Percentiles rank a stretch among this genome's conserved stretches.
These are phyloP conservation scores for Myriosclerotinia curreyana DNA, from an alignment of 2,329 filamentous ascomycete genomes.

Conservation along the genomic window DNA sequence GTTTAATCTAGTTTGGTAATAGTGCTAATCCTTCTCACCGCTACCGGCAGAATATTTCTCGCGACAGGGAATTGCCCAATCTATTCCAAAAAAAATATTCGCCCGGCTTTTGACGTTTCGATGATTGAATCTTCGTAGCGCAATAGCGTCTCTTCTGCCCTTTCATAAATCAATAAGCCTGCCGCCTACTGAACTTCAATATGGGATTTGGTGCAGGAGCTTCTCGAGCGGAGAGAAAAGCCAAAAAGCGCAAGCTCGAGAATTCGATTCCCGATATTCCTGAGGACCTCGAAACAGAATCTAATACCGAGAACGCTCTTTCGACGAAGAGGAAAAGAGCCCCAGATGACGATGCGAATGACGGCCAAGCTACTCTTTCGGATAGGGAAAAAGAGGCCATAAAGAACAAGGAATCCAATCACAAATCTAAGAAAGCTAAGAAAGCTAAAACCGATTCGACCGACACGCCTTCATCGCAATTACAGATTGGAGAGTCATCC, in stretches of 20 bases:
- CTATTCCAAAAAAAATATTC: neutral
- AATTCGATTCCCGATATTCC: slow-evolving; percentile 40
- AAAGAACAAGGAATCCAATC: neutral
- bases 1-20: neutral
- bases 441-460: neutral
- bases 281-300: slow-evolving; percentile 31
- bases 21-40: neutral
- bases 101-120: neutral
- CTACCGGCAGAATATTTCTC: slow-evolving; percentile 10
- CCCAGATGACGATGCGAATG: slow-evolving; percentile 11
- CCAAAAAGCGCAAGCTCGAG: slow-evolving; percentile 39
- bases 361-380: neutral
- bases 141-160: neutral
- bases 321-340: slow-evolving; percentile 32
- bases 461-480: neutral
- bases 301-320: slow-evolving; percentile 26
- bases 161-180: neutral
- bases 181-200: slow-evolving; percentile 28
- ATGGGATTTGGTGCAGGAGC: slow-evolving; percentile 34
- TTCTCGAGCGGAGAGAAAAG: slow-evolving; percentile 39
- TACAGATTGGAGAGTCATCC: slow-evolving; percentile 12
- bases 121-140: neutral
- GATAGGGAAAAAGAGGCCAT: slow-evolving; percentile 22
- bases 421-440: slow-evolving; percentile 15
- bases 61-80: neutral